Conservation (phyloP, 2,329 filamentous ascomycete species). For the Talaromyces sp. region DNA sequence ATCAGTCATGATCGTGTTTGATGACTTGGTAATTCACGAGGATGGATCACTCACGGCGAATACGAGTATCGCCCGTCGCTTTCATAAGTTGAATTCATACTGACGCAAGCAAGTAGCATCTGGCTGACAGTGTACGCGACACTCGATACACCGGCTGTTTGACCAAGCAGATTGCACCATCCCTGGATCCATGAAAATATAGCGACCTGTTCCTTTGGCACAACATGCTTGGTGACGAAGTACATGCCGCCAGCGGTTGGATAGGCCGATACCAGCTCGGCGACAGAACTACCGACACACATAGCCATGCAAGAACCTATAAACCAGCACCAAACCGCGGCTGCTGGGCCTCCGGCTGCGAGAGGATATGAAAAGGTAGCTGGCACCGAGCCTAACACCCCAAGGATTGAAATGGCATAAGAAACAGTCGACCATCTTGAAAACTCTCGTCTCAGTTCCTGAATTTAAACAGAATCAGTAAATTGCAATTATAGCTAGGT, state of each 20-base stretch:
- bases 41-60: conserved; percentile 51
- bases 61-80: conserved; percentile 52
- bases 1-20: neutral
- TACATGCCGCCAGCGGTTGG: conserved; percentile 68
- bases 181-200: conserved; percentile 66
- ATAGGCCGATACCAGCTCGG: conserved; percentile 65
- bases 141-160: conserved; percentile 62
- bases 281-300: conserved; percentile 64
- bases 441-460: conserved; percentile 64
- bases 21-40: conserved; percentile 17
- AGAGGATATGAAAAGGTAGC: conserved; percentile 62
- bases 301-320: conserved; percentile 64
- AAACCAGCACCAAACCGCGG: conserved; percentile 66
- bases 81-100: conserved; percentile 59
- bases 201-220: conserved; percentile 60
- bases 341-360: conserved; percentile 60
- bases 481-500: neutral
- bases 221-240: conserved; percentile 65
- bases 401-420: conserved; percentile 65
- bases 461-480: neutral
- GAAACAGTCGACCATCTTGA: conserved; percentile 66
- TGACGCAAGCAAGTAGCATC: conserved; percentile 61
- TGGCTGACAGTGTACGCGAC: conserved; percentile 63
- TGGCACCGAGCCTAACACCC: conserved; percentile 64
- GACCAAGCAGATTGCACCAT: conserved; percentile 66